Evolutionary conservation across 1,139 yeast species (phyloP).

Genomic region (Yamadazyma triangularis): DNA sequence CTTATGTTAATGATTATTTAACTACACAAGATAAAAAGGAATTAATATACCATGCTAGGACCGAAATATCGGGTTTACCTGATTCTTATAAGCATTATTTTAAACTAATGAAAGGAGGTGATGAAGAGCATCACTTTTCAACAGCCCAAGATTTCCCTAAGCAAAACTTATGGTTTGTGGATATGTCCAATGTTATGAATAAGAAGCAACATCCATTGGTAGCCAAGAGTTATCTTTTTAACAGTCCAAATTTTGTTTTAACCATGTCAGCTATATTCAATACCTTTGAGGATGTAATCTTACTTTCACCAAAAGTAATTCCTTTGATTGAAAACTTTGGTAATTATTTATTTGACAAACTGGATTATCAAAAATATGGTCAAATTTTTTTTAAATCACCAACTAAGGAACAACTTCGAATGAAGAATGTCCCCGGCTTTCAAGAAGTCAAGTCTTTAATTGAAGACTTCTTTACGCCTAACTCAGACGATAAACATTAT

Average conservation of each 20-base stretch:
- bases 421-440: slow-evolving; percentile 24
- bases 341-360: slow-evolving; percentile 14
- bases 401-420: slow-evolving; percentile 15
- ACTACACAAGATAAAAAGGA: slow-evolving; percentile 14
- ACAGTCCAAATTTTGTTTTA: slow-evolving; percentile 16
- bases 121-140: slow-evolving; percentile 4
- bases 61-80: slow-evolving; percentile 13
- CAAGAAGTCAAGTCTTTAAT: slow-evolving; percentile 27
- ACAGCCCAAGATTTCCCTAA: slow-evolving; percentile 16
- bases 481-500: slow-evolving; percentile 13
- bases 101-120: slow-evolving; percentile 1
- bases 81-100: slow-evolving; percentile 8
- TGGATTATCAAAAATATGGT: slow-evolving; percentile 20
- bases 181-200: slow-evolving; percentile 15
- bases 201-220: slow-evolving; percentile 12
- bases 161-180: slow-evolving; percentile 28
- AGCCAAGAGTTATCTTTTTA: slow-evolving; percentile 9
- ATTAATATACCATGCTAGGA: slow-evolving; percentile 18
- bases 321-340: slow-evolving; percentile 20
- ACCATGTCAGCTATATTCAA: slow-evolving; percentile 24
- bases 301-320: slow-evolving; percentile 22
- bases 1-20: slow-evolving; percentile 13
- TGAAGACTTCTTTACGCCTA: slow-evolving; percentile 20
- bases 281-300: slow-evolving; percentile 27
- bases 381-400: slow-evolving; percentile 26